Conservation (phyloP, 352 stramenopile species). For the Phytophthora multivora region DNA sequence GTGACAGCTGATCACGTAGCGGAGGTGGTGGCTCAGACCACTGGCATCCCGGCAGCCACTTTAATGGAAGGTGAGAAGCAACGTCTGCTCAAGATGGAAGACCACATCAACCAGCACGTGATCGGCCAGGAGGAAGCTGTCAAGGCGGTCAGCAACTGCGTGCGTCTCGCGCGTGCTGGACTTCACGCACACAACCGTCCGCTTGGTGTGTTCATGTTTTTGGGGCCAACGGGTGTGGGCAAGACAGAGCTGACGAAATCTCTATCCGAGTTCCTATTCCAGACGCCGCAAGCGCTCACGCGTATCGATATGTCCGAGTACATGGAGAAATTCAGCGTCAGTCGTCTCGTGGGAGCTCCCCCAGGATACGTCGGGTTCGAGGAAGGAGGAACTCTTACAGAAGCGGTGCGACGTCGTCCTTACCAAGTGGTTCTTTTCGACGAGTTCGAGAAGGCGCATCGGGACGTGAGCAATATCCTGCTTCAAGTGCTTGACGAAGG, state of each 20-base stretch:
- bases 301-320: slow-evolving; percentile 98
- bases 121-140: slow-evolving; percentile 93
- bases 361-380: slow-evolving; percentile 95
- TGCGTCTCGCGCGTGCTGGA: slow-evolving; percentile 92
- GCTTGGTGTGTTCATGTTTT: slow-evolving; percentile 95
- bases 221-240: slow-evolving; percentile 93
- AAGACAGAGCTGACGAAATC: slow-evolving; percentile 98
- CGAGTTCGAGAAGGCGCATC: slow-evolving; percentile 98
- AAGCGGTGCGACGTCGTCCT: slow-evolving; percentile 93
- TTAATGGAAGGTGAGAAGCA: slow-evolving; percentile 95
- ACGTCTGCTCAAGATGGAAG: slow-evolving; percentile 94
- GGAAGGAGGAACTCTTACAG: slow-evolving; percentile 95
- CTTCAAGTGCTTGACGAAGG: slow-evolving; percentile 91
- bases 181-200: slow-evolving; percentile 95
- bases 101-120: slow-evolving; percentile 91
- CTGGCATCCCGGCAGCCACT: slow-evolving; percentile 95
- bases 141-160: slow-evolving; percentile 89
- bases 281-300: slow-evolving; percentile 94
- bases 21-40: slow-evolving; percentile 88
- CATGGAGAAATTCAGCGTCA: slow-evolving; percentile 96
- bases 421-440: slow-evolving; percentile 98
- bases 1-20: slow-evolving; percentile 95
- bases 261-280: slow-evolving; percentile 95
- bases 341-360: slow-evolving; percentile 90
- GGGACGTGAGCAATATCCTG: slow-evolving; percentile 97